Evolutionary conservation across 2,329 filamentous ascomycete genomes (phyloP).

Genomic region (Colletotrichum coccodes): DNA sequence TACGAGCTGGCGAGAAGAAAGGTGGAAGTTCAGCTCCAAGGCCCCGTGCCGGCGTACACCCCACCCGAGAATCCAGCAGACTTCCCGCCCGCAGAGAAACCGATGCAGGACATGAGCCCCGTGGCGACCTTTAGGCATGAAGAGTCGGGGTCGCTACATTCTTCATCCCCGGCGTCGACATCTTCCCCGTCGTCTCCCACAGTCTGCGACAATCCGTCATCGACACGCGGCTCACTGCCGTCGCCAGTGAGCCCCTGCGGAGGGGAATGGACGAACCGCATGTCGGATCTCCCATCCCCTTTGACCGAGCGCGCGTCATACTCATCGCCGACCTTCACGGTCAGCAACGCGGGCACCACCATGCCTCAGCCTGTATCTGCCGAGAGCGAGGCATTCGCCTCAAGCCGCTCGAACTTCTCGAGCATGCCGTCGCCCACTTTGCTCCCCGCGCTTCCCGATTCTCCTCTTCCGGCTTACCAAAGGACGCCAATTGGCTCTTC

Average conservation of each 20-base stretch:
- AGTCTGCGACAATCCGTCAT: constrained; percentile 47
- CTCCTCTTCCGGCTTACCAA: constrained; percentile 50
- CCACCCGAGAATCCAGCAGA: constrained; percentile 47
- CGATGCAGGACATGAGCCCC: constrained; percentile 44
- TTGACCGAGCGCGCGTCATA: constrained; percentile 39
- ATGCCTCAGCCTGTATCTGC: constrained; percentile 25
- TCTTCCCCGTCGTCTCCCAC: constrained; percentile 42
- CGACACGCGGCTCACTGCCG: constrained; percentile 53
- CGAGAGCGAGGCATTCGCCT: constrained; percentile 38
- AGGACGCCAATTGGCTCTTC: constrained; percentile 62
- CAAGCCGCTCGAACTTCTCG: constrained; percentile 42
- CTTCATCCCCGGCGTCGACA: constrained; percentile 36
- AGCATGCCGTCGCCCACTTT: constrained; percentile 37
- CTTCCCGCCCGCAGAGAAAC: constrained; percentile 43
- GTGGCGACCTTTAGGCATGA: constrained; percentile 46
- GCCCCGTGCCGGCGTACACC: constrained; percentile 59
- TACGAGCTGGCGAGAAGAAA: constrained; percentile 64
- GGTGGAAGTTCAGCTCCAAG: constrained; percentile 60
- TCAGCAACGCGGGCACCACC: constrained; percentile 33
- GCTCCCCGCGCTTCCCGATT: constrained; percentile 35
- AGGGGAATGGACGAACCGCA: constrained; percentile 52
- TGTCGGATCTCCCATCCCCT: constrained; percentile 54
- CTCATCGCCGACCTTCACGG: constrained; percentile 37
- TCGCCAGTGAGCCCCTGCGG: constrained; percentile 59
- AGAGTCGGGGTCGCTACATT: constrained; percentile 38